Evolutionary conservation across 225 moss, liverwort and hornwort species (phyloP).

Genomic region (Physcomitrium patens): DNA sequence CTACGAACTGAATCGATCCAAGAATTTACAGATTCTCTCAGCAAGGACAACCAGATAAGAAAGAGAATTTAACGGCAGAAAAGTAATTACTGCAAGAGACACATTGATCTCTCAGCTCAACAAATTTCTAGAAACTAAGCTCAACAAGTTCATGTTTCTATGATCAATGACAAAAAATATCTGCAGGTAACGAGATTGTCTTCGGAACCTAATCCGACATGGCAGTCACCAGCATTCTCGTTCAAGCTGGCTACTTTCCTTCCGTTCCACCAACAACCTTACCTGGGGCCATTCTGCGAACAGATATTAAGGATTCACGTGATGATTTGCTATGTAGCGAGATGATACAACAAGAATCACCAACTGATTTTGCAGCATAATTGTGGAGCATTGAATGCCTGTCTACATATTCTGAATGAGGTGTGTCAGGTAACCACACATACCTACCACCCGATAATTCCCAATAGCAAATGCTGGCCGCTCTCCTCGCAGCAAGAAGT

Average conservation of each 20-base stretch:
- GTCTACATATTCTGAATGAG: constrained; percentile 78
- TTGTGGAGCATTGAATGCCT: constrained; percentile 71
- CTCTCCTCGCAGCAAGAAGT: constrained; percentile 87
- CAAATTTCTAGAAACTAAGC: too few species aligned
- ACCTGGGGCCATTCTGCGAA: neutral
- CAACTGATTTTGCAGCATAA: constrained; percentile 57
- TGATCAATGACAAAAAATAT: too few species aligned
- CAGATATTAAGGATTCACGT: neutral
- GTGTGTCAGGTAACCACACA: constrained; percentile 77
- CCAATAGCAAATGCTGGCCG: constrained; percentile 76
- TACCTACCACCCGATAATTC: constrained; percentile 75
- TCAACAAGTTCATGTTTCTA: too few species aligned
- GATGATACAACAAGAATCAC: constrained; percentile 48
- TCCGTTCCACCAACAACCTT: constrained; percentile 4
- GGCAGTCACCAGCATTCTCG: constrained; percentile 87
- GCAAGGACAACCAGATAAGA: constrained; percentile 14
- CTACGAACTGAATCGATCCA: constrained; percentile 92
- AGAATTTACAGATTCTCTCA: constrained; percentile 42
- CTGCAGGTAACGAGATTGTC: constrained; percentile 8
- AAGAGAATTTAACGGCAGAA: neutral
- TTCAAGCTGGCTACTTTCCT: constrained; percentile 70
- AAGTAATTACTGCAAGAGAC: neutral
- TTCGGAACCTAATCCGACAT: constrained; percentile 69
- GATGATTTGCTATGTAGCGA: constrained; percentile 34
- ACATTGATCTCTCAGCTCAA: neutral